phyloP scores from a whole-genome alignment of 1,284 basidiomycete genomes.

The Tetrapyrgos nigripes region DNA sequence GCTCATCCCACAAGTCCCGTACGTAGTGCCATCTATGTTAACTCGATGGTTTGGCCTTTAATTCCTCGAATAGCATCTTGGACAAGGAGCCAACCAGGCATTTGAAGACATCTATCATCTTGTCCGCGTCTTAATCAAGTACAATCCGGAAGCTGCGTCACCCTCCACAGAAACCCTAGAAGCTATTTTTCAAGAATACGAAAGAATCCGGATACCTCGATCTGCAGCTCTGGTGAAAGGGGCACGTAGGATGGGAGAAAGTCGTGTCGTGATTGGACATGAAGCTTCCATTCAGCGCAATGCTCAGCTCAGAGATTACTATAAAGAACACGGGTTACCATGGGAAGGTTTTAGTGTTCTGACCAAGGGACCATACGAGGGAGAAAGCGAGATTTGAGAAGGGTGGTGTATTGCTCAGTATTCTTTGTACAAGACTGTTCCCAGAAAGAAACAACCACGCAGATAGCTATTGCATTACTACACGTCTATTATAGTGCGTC shows the following conservation, averaged over 20 bases:
- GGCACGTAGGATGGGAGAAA: constrained; percentile 45
- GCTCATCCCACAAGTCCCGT: constrained; percentile 53
- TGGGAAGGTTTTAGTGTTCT: constrained; percentile 5
- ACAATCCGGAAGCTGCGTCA: constrained; percentile 35
- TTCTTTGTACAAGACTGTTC: background rate
- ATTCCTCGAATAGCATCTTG: too few relatives aligned
- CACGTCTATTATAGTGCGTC: too few relatives aligned
- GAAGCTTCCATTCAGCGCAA: constrained; percentile 42
- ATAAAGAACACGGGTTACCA: constrained; percentile 24
- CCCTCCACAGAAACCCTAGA: constrained; percentile 38
- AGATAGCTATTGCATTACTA: too few relatives aligned
- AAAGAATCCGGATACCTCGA: constrained; percentile 43
- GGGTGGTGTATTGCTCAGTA: background rate
- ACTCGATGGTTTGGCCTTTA: background rate
- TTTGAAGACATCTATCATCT: constrained; percentile 52
- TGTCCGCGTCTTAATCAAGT: constrained; percentile 38
- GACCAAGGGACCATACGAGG: constrained; percentile 21
- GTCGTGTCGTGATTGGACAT: constrained; percentile 39
- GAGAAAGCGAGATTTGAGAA: constrained; percentile 20
- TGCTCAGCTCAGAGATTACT: constrained; percentile 16
- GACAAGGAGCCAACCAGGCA: constrained; percentile 56
- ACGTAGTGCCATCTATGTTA: constrained; percentile 9
- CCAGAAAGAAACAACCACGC: too few relatives aligned
- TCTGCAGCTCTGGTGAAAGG: constrained; percentile 45
- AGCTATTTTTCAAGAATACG: constrained; percentile 48